Evolutionary conservation across 495 filamentous ascomycete genomes (phyloP).

Genomic region (Cercophora scortea): DNA sequence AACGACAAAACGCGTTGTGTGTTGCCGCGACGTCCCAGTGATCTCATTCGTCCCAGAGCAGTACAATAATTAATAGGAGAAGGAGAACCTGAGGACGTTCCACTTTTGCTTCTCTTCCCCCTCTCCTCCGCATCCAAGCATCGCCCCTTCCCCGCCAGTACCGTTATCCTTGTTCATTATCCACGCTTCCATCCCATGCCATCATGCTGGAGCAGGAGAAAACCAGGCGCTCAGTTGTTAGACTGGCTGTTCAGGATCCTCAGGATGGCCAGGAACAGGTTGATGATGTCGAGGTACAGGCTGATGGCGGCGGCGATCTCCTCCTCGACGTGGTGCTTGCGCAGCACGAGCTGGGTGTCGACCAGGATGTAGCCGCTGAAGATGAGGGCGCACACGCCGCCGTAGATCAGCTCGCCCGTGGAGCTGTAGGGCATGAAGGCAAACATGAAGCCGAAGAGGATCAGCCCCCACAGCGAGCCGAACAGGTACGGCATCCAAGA

Average conservation of each 20-base stretch:
- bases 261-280: constrained; percentile 89
- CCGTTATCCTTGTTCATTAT: no score
- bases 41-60: no score
- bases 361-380: constrained; percentile 94
- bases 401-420: constrained; percentile 76
- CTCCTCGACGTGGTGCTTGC: constrained; percentile 95
- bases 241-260: constrained; percentile 82
- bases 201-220: background rate
- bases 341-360: constrained; percentile 91
- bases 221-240: constrained; percentile 55
- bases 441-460: constrained; percentile 87
- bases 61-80: no score
- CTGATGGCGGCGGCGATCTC: constrained; percentile 96
- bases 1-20: no score
- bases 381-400: constrained; percentile 69
- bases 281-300: constrained; percentile 93
- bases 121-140: no score
- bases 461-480: constrained; percentile 77
- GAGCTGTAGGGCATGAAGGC: constrained; percentile 74
- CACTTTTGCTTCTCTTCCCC: no score
- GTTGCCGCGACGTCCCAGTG: no score
- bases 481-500: constrained; percentile 94
- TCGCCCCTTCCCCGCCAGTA: no score
- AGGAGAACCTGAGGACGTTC: no score
- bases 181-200: no score